phyloP scores from a whole-genome alignment of 768 basidiomycete species.

The Serendipita sp. region DNA sequence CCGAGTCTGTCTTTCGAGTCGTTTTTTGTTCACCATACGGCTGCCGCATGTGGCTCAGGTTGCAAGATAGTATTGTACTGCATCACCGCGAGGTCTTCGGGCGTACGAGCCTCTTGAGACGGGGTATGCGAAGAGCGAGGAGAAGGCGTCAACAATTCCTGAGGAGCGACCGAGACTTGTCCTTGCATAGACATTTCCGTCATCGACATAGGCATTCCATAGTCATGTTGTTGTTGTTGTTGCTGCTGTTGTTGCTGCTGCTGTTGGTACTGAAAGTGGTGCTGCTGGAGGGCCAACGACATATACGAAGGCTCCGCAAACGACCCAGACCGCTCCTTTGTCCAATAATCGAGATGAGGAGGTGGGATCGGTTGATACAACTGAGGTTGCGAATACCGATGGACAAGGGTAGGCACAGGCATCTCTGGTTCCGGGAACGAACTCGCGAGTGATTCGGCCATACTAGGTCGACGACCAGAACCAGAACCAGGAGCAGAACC shows the following conservation, averaged over 20 bases:
- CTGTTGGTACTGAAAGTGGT: not conserved
- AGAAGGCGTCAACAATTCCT: not conserved
- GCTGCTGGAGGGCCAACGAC: not conserved
- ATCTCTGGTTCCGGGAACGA: slow-evolving; percentile 1
- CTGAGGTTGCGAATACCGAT: slow-evolving; percentile 1
- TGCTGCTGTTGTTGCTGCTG: not conserved
- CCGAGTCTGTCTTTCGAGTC: too few species aligned
- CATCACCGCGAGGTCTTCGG: not conserved
- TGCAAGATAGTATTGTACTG: not conserved
- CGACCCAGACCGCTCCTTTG: not conserved
- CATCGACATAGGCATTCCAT: too few species aligned
- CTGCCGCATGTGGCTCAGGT: not conserved
- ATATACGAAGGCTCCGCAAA: not conserved
- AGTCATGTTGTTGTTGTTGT: not conserved
- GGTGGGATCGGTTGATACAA: not conserved
- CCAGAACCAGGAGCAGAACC: too few species aligned
- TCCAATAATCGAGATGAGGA: not conserved
- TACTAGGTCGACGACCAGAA: not conserved
- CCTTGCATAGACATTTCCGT: too few species aligned
- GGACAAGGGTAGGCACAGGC: not conserved
- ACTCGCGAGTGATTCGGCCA: slow-evolving; percentile 2
- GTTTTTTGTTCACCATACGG: not conserved
- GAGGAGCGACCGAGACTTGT: not conserved
- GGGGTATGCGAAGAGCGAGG: not conserved
- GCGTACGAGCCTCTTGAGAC: not conserved